Evolutionary conservation across 495 filamentous ascomycete genomes (phyloP).

Genomic region (Annulohypoxylon moriforme): DNA sequence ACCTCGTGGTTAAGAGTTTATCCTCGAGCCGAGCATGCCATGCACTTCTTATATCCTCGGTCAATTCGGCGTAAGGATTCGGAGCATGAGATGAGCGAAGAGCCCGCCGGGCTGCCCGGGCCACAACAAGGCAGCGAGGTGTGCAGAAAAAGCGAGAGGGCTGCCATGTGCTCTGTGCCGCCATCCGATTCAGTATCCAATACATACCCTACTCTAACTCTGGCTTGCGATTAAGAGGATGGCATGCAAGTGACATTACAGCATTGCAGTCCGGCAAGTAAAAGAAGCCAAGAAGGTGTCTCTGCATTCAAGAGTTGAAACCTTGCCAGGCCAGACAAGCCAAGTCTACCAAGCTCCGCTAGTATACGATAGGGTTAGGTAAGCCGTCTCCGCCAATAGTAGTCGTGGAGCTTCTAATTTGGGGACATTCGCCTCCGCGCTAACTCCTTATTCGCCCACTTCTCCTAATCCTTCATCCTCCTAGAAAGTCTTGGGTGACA

Average conservation of each 20-base stretch:
- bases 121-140: not conserved
- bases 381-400: slow-evolving; percentile 25
- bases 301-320: slow-evolving; percentile 24
- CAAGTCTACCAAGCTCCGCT: slow-evolving; percentile 1
- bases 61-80: slow-evolving; percentile 12
- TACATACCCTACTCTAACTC: slow-evolving; percentile 9
- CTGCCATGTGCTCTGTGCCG: slow-evolving; percentile 10
- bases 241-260: slow-evolving; percentile 24
- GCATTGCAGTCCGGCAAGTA: slow-evolving; percentile 19
- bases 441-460: slow-evolving; percentile 21
- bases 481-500: slow-evolving; percentile 21
- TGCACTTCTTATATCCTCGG: not conserved
- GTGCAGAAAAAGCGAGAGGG: not conserved
- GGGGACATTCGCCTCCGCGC: slow-evolving; percentile 17
- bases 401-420: slow-evolving; percentile 13
- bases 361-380: slow-evolving; percentile 35
- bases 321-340: slow-evolving; percentile 4
- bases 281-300: slow-evolving; percentile 8
- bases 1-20: slow-evolving; percentile 7
- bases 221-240: slow-evolving; percentile 14
- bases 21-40: not conserved
- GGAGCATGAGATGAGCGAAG: slow-evolving; percentile 10
- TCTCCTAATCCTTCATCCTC: slow-evolving; percentile 37
- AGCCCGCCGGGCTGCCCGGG: not conserved
- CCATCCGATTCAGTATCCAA: slow-evolving; percentile 5